A percentile compares a stretch with the other conserved stretches of the same genome.
These are phyloP conservation scores for Phyllosticta ampelicida DNA, from an alignment of 2,329 filamentous ascomycete genomes.

Conservation along the genomic window DNA sequence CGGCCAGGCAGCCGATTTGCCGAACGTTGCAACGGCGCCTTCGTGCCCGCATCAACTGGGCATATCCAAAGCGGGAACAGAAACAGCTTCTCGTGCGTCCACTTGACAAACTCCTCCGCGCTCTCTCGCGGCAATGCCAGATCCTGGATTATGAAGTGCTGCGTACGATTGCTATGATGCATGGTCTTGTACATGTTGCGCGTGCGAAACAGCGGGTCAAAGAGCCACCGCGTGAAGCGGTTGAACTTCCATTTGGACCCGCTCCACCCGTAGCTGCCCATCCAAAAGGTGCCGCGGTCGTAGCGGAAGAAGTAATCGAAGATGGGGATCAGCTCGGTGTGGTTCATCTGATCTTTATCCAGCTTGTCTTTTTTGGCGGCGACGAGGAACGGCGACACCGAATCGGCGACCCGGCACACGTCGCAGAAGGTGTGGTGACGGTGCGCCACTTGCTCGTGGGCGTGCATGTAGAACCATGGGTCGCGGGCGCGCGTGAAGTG, in stretches of 20 bases:
- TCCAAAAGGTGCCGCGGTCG: constrained; percentile 61
- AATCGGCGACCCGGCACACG: background rate
- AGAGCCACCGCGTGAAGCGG: constrained; percentile 47
- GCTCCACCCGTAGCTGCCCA: constrained; percentile 49
- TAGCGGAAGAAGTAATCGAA: constrained; percentile 61
- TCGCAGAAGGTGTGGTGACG: constrained; percentile 26
- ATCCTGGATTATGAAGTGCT: constrained; percentile 55
- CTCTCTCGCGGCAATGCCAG: constrained; percentile 38
- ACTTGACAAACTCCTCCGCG: constrained; percentile 34
- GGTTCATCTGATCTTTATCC: background rate
- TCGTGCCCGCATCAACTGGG: constrained; percentile 24
- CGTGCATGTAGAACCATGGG: constrained; percentile 43
- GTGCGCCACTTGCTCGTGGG: constrained; percentile 27
- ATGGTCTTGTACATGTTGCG: constrained; percentile 55
- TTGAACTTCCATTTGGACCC: constrained; percentile 59
- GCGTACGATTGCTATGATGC: constrained; percentile 49
- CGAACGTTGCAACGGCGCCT: constrained; percentile 12
- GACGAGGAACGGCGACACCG: constrained; percentile 14
- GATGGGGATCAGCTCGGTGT: constrained; percentile 47
- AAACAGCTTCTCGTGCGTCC: constrained; percentile 27
- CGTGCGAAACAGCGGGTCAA: constrained; percentile 53
- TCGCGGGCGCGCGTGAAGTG: constrained; percentile 35
- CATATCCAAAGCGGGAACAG: constrained; percentile 42
- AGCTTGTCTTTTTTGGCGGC: constrained; percentile 11
- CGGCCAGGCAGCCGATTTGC: constrained; percentile 21